Base-by-base conservation (phyloP, 2,329 filamentous ascomycete genomes). In the Fusarium pseudonygamai region DNA sequence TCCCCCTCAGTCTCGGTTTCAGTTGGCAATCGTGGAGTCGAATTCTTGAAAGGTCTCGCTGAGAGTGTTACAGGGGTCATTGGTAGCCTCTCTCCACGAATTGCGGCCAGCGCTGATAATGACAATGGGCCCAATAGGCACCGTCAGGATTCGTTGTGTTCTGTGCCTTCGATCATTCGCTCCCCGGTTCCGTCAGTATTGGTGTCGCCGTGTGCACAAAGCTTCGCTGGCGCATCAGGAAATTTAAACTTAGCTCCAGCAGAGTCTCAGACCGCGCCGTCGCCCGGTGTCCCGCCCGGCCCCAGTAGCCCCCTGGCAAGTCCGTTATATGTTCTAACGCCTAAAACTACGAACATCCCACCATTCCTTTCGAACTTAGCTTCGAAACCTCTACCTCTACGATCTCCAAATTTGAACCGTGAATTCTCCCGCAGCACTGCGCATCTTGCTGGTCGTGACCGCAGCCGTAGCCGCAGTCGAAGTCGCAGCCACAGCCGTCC, bases 341-440 rank as follows among this genome's bases (percentile, higher is more conserved):
- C 79, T 34, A 80, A 78, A 67, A 72, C 75, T 43, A 65, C 75
- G 65, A 80, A 78, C 63, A 74, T 79, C 57, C 73, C 76, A 43
- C 61, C 30, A 60, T 68, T 60, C 53, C 60, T 75, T 61, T 60
- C 67, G 57, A 61, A 64, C 28, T 66, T 72, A 47, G 46, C 68
- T 58, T 65, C 66, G 24, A 67, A 63, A 66, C 64, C 59, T 56
- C 60, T 60, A 56, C 68, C 56, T 39, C 42, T 65, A 50, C 68
- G 56, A 39, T 71, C 60, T 40, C 63, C 73, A 39, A 45, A 60
- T 26, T n/a, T 61, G 11, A 70, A 45, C 43, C 60, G 67, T 42
- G 72, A 67, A 30, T 71, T 68, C 66, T 72, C 52, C 20, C 64
- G 69, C 39, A 69, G 47, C 49, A 57, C 60, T 58, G 42, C 55